Percentiles rank a stretch among this genome's conserved stretches.
These are phyloP conservation scores for Leptographium wingfieldii DNA, from an alignment of 2,329 filamentous ascomycete species.

Conservation along the genomic window DNA sequence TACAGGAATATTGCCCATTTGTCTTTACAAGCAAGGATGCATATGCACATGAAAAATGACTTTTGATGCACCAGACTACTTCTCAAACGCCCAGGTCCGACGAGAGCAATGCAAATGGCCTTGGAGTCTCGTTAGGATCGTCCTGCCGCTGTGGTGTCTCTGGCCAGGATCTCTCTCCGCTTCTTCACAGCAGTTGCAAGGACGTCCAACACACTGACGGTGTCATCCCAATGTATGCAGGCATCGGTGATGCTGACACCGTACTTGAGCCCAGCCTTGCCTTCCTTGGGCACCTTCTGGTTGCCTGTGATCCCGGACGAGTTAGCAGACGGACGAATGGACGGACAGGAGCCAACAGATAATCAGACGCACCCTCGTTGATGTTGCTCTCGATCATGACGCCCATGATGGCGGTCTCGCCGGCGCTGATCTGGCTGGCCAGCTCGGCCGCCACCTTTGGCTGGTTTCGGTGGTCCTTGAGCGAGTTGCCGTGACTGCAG, in stretches of 20 bases:
- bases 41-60: background rate
- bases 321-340: background rate
- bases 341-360: background rate
- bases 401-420: slow-evolving; percentile 82
- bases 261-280: slow-evolving; percentile 74
- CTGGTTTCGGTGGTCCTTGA: slow-evolving; percentile 96
- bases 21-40: background rate
- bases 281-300: slow-evolving; percentile 85
- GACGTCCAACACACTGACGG: slow-evolving; percentile 60
- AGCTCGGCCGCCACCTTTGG: slow-evolving; percentile 77
- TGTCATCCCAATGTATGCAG: slow-evolving; percentile 91
- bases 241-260: slow-evolving; percentile 96
- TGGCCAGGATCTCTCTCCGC: slow-evolving; percentile 39
- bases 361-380: slow-evolving; percentile 58
- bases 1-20: background rate
- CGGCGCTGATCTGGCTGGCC: slow-evolving; percentile 72
- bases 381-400: slow-evolving; percentile 99
- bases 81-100: background rate
- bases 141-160: slow-evolving; percentile 3
- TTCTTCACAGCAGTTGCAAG: slow-evolving; percentile 71
- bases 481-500: slow-evolving; percentile 92
- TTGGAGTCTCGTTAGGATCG: background rate
- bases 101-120: background rate
- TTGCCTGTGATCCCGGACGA: slow-evolving; percentile 37
- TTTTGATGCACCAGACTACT: background rate